Evolutionary conservation across 176 grass and related monocot genomes (phyloP), one percentile per base, ranked within the genome.

Genomic region (Bothriochloa decipiens): DNA sequence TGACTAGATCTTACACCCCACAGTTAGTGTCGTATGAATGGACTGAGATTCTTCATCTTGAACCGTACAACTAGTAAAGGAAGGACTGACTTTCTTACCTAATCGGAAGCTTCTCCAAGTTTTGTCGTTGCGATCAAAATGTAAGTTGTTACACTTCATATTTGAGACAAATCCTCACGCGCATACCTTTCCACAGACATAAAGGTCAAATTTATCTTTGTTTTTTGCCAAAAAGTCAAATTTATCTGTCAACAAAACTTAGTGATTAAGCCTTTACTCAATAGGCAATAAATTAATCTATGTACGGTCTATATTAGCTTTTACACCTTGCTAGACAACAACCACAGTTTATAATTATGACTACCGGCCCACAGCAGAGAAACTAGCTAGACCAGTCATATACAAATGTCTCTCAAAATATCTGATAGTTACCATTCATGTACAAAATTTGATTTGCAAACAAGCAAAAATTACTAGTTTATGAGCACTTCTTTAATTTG

Each of bases 1-100:
- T 43, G 85, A 81, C 70, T 53, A 81, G 57, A 66, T 67, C 37
- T 7, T 75, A 32, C 27, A 61, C 35, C 26, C 61, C 32, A 3
- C 35, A 35, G 78, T 60, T 68, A 29, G 35, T 11, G 55, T 50
- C 16, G 78, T 87, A 36, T 87, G 85, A 87, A 87, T 27, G 78
- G 70, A 75, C 1, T 43, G 85, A 86, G 77, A 86, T 86, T 81
- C 77, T 81, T 81, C 35, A 20, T 4, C 28, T 52, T 5, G 39
- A 66, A 22, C 11, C 27, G 0, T 35, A 62, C 50, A 86, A 80
- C 15, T 52, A 66, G 29, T 26, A 52, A 75, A 81, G 7, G 43
- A 4, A 7, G 42, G 43, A 36, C 32, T 81, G 46, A 12, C 20
- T 81, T 26, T 80, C 66, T 45, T 65, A 65, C 84, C 66, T 28